Evolutionary conservation across 345 rosid species (phyloP), one percentile per base, ranked within the genome.

Genomic region (Linum trigynum): DNA sequence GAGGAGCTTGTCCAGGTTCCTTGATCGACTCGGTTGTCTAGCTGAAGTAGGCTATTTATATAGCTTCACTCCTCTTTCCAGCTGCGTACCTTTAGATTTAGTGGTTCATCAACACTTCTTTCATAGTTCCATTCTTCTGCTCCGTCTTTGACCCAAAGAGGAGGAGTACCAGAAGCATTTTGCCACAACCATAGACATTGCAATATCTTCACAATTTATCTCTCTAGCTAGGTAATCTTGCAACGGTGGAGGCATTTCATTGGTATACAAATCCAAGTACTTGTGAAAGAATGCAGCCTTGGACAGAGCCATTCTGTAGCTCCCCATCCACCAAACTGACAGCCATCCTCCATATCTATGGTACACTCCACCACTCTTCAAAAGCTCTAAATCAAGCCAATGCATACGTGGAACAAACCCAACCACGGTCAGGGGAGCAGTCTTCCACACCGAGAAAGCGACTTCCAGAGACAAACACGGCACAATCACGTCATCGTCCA

Each of bases 121-220:
- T n/a, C n/a, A n/a, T n/a, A n/a, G n/a, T n/a, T n/a, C n/a, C n/a
- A n/a, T n/a, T n/a, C n/a, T n/a, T n/a, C n/a, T n/a, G n/a, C n/a
- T n/a, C n/a, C n/a, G n/a, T n/a, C 78, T 75, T 75, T 71, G 55
- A 75, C 78, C 78, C 78, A 71, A 32, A 75, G 59, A 41, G 78
- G 72, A 57, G 78, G 69, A 67, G 78, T 69, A 39, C 71, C 71
- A 36, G 78, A 66, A 16, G 69, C 64, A 71, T n/a, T 75, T 75
- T 65, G 75, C 75, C 62, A 75, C 50, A 17, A 75, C 72, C 9
- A 75, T 51, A 59, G 78, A 71, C 78, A 75, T 75, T n/a, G 75
- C 78, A 16, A 75, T 61, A 39, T 75, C 78, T 68, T 75, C 78
- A 67, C 78, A 75, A 55, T 61, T 59, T 75, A 72, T 75, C 65